Percentiles rank a stretch among this genome's conserved stretches.
These are phyloP conservation scores for Trypanosoma cruzi DNA, from an alignment of 208 protist species.

Conservation along the genomic window DNA sequence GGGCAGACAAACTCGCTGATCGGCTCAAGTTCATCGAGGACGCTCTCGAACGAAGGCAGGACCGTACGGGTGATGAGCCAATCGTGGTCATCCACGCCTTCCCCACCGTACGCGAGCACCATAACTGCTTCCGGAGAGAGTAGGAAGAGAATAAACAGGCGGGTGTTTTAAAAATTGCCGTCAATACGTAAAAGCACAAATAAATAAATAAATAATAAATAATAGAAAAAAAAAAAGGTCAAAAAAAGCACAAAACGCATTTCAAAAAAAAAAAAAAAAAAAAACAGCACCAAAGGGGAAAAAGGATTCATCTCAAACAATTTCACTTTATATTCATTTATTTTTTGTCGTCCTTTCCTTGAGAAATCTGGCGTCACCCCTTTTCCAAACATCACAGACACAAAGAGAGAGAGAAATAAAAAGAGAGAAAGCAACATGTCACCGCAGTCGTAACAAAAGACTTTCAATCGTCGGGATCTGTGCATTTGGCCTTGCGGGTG, in stretches of 20 bases:
- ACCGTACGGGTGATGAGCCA: conserved; percentile 32
- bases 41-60: conserved; percentile 4
- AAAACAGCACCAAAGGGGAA: too few relatives aligned
- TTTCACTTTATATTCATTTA: too few relatives aligned
- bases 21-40: conserved; percentile 22
- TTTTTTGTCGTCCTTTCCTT: too few relatives aligned
- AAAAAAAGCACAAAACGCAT: background rate
- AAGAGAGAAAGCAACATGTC: background rate
- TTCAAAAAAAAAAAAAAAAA: background rate
- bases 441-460: background rate
- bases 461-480: conserved; percentile 42
- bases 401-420: background rate
- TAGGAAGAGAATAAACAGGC: background rate
- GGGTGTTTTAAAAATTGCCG: background rate
- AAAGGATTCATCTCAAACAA: too few relatives aligned
- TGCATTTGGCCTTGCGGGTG: conserved; percentile 69
- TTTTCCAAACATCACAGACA: background rate
- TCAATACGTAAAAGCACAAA: background rate
- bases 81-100: conserved; percentile 22
- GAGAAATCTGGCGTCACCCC: too few relatives aligned
- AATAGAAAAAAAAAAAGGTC: too few relatives aligned
- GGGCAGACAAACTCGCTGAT: conserved; percentile 50
- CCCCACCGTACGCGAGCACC: background rate
- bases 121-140: background rate
- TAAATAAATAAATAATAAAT: background rate